Evolutionary conservation across 495 filamentous ascomycete genomes (phyloP).

Genomic region (Talaromyces ruber): DNA sequence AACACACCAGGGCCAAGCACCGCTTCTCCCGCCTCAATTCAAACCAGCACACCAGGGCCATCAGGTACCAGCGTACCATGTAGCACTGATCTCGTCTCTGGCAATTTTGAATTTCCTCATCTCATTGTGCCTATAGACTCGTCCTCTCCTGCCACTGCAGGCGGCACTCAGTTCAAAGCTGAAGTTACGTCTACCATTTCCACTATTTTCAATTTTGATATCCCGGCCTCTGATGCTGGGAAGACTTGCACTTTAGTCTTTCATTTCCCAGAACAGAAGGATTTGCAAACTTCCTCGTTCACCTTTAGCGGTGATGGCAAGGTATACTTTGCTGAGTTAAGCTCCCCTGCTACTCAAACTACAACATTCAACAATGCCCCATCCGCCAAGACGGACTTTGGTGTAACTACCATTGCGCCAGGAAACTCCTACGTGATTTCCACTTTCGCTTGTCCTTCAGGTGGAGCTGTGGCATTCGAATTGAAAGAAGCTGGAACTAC

Average conservation of each 20-base stretch:
- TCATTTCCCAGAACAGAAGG: constrained; percentile 46
- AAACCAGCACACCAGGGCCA: constrained; percentile 7
- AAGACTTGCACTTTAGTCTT: constrained; percentile 60
- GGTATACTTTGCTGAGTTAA: constrained; percentile 43
- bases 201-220: constrained; percentile 62
- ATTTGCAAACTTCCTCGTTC: constrained; percentile 48
- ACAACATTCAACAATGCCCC: constrained; percentile 47
- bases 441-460: constrained; percentile 48
- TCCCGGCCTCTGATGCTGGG: constrained; percentile 40
- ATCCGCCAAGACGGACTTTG: constrained; percentile 33
- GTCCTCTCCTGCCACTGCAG: constrained; percentile 37
- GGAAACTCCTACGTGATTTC: constrained; percentile 49
- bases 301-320: constrained; percentile 50
- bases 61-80: constrained; percentile 17
- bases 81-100: constrained; percentile 37
- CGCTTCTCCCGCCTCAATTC: constrained; percentile 5
- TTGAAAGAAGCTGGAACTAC: constrained; percentile 44
- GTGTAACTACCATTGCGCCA: constrained; percentile 37
- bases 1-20: background rate
- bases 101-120: constrained; percentile 52
- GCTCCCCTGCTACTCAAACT: constrained; percentile 19
- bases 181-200: constrained; percentile 46
- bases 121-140: constrained; percentile 59
- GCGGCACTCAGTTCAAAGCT: constrained; percentile 47
- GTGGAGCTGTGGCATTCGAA: constrained; percentile 39